Evolutionary conservation across 176 grass and related monocot genomes (phyloP), one percentile per base, ranked within the genome.

Genomic region (Neostapfia colusana): DNA sequence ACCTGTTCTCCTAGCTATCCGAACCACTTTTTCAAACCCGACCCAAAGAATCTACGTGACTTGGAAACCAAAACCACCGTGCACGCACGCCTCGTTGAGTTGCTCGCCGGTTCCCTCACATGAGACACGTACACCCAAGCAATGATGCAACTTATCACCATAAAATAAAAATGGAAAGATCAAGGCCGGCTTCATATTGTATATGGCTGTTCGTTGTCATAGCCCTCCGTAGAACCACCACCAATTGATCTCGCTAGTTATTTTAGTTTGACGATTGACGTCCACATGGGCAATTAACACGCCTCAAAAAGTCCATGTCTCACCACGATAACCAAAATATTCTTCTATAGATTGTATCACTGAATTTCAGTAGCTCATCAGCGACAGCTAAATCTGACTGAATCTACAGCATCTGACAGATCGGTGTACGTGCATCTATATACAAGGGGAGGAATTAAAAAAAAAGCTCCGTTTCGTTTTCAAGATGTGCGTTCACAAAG

Each of bases 121-220:
- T 67, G 80, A 75, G 71, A 82, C 68, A 80, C 25, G 65, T 54
- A 25, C 46, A 82, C 38, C 61, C 67, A 67, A 57, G 49, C 69
- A 41, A 18, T 13, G 31, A 31, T 31, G 31, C n/a, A n/a, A n/a
- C n/a, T n/a, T n/a, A 27, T 7, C 48, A 51, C 5, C 48, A 20
- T 5, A 13, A 12, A 40, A 57, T n/a, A n/a, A n/a, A n/a, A n/a
- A n/a, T n/a, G n/a, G n/a, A 31, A 31, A 31, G 55, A 49, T 66
- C 46, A n/a, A 68, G 77, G 39, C 51, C 2, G 7, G 65, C 40
- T 80, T 11, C 25, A 59, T n/a, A 69, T 23, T 79, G 9, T 69
- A 59, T 59, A 59, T 59, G 24, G 16, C 6, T 69, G 17, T 11
- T 69, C 51, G 6, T 79, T 13, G 1, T 76, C 57, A 15, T 37